phyloP scores from a whole-genome alignment of 495 filamentous ascomycete species.

The Corynascus novoguineensis region DNA sequence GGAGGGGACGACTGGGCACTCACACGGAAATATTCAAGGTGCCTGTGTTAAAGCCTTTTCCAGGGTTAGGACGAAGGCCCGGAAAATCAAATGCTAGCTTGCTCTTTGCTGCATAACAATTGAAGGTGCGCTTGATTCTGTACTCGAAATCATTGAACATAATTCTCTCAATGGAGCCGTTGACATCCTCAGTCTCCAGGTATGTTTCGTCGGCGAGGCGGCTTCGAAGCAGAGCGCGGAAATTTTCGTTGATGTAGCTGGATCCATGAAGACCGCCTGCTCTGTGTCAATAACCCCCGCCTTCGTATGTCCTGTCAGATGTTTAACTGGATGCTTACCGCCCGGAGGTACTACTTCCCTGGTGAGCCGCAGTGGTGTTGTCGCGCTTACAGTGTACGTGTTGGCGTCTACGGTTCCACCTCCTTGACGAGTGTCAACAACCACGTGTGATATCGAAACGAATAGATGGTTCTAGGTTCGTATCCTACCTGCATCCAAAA shows the following conservation, averaged over 20 bases:
- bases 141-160: slow-evolving; percentile 14
- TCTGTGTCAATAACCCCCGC: slow-evolving; percentile 1
- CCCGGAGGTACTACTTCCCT: slow-evolving; percentile 5
- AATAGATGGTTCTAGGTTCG: background rate
- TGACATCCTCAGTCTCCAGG: slow-evolving; percentile 7
- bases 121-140: slow-evolving; percentile 9
- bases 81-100: slow-evolving; percentile 3
- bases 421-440: slow-evolving; percentile 31
- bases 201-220: slow-evolving; percentile 10
- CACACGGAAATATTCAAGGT: slow-evolving; percentile 4
- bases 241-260: slow-evolving; percentile 16
- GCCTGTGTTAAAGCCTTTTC: slow-evolving; percentile 5
- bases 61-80: slow-evolving; percentile 1
- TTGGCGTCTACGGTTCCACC: slow-evolving; percentile 41
- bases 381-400: slow-evolving; percentile 33
- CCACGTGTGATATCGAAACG: slow-evolving; percentile 11
- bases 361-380: slow-evolving; percentile 25
- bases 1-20: background rate
- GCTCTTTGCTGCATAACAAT: slow-evolving; percentile 6
- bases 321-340: background rate
- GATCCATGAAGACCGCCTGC: slow-evolving; percentile 17
- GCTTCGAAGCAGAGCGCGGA: slow-evolving; percentile 2
- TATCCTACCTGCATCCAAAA: slow-evolving; percentile 23
- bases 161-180: slow-evolving; percentile 4
- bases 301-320: background rate